These are phyloP conservation scores for Colletotrichum neosansevieriae DNA, from an alignment of 2,329 filamentous ascomycete genomes.

Conservation along the genomic window DNA sequence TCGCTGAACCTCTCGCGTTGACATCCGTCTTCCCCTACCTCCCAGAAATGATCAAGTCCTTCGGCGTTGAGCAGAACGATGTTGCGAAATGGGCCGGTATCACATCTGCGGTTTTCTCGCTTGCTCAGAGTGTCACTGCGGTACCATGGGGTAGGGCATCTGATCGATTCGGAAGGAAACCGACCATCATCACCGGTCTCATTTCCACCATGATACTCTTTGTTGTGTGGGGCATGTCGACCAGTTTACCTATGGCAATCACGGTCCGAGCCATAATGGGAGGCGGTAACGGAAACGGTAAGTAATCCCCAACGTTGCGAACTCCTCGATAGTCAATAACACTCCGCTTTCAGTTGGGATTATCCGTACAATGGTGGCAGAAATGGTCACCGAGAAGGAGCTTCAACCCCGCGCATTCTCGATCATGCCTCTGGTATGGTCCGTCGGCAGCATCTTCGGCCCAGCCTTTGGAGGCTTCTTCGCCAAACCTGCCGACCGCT, in stretches of 20 bases:
- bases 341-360: conserved; percentile 76
- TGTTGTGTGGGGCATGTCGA: conserved; percentile 86
- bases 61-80: conserved; percentile 77
- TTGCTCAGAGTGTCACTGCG: conserved; percentile 78
- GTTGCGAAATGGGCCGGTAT: conserved; percentile 86
- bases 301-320: not conserved
- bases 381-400: conserved; percentile 88
- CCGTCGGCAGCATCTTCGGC: conserved; percentile 87
- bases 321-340: not conserved
- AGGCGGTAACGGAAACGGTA: conserved; percentile 86
- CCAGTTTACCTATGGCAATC: conserved; percentile 83
- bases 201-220: conserved; percentile 85
- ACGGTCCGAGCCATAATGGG: conserved; percentile 82
- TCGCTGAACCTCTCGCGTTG: conserved; percentile 80
- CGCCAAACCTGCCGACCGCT: conserved; percentile 81
- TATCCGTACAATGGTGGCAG: conserved; percentile 90
- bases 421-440: conserved; percentile 93
- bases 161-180: conserved; percentile 85
- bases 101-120: conserved; percentile 78
- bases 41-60: conserved; percentile 86
- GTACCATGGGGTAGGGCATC: conserved; percentile 82
- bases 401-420: conserved; percentile 91
- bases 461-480: conserved; percentile 90
- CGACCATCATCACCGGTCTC: conserved; percentile 80
- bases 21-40: conserved; percentile 79